phyloP scores from a whole-genome alignment of 2,329 filamentous ascomycete genomes.

The Aspergillus sp. region DNA sequence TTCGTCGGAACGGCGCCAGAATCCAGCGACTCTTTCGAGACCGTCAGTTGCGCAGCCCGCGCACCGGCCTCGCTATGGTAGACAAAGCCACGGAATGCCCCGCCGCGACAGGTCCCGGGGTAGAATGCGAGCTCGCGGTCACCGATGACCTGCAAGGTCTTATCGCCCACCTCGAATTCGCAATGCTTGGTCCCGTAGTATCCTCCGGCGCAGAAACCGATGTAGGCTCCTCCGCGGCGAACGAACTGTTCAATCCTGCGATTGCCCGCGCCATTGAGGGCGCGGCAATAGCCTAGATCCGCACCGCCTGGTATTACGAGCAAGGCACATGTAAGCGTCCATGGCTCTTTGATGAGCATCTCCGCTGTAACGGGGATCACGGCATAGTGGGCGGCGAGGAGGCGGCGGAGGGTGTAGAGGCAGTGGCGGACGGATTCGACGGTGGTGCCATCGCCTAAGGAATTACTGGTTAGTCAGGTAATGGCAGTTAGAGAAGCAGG shows the following conservation, averaged over 20 bases:
- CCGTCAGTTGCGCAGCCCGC: slow-evolving; percentile 65
- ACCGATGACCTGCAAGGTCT: slow-evolving; percentile 79
- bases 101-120: slow-evolving; percentile 79
- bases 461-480: slow-evolving; percentile 25
- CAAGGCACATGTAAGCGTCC: slow-evolving; percentile 81
- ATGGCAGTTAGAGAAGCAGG: slow-evolving; percentile 21
- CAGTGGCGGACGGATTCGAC: slow-evolving; percentile 87
- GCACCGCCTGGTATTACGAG: slow-evolving; percentile 91
- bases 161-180: slow-evolving; percentile 88
- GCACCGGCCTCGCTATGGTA: slow-evolving; percentile 88
- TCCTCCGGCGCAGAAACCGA: slow-evolving; percentile 91
- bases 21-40: slow-evolving; percentile 61
- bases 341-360: slow-evolving; percentile 85
- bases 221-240: slow-evolving; percentile 76
- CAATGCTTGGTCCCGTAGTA: slow-evolving; percentile 83
- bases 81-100: slow-evolving; percentile 84
- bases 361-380: slow-evolving; percentile 80
- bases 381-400: slow-evolving; percentile 88
- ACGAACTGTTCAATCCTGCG: slow-evolving; percentile 81
- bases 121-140: slow-evolving; percentile 84
- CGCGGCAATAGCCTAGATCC: slow-evolving; percentile 87
- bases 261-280: slow-evolving; percentile 85
- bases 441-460: slow-evolving; percentile 76
- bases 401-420: slow-evolving; percentile 78
- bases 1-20: slow-evolving; percentile 55